Conservation (phyloP, 75 land plant species). For the Pinus albicaulis region DNA sequence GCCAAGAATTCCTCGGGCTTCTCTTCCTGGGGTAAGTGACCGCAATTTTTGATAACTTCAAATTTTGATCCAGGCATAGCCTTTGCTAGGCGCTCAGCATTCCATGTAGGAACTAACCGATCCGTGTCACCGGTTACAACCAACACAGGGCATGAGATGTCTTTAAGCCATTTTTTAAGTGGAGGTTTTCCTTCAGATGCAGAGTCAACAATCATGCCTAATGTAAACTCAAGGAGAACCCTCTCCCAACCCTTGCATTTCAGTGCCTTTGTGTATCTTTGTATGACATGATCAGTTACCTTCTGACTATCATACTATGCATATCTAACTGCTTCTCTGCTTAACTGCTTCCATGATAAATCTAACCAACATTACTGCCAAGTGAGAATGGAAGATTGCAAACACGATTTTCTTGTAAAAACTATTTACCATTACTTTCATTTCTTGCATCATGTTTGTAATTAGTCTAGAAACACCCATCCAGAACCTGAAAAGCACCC, state of each 20-base stretch:
- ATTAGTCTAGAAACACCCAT: neutral
- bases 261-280: slow-evolving; percentile 96
- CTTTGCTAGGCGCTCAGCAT: slow-evolving; percentile 62
- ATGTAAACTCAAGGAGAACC: slow-evolving; percentile 71
- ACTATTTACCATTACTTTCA: slow-evolving; percentile 2
- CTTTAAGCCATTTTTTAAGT: slow-evolving; percentile 41
- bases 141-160: slow-evolving; percentile 88
- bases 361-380: slow-evolving; percentile 64
- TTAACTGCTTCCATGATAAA: slow-evolving; percentile 73
- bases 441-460: slow-evolving; percentile 5
- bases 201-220: slow-evolving; percentile 56
- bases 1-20: slow-evolving; percentile 63
- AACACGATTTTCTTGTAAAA: slow-evolving; percentile 39
- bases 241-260: slow-evolving; percentile 79
- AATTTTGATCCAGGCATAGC: slow-evolving; percentile 66
- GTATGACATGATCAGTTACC: slow-evolving; percentile 61
- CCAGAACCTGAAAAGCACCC: neutral
- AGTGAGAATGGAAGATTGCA: slow-evolving; percentile 51
- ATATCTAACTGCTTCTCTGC: slow-evolving; percentile 50
- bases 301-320: slow-evolving; percentile 73
- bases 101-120: slow-evolving; percentile 91
- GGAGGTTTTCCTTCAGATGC: slow-evolving; percentile 38
- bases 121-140: slow-evolving; percentile 90
- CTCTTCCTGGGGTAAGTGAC: slow-evolving; percentile 95
- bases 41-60: slow-evolving; percentile 73